Conservation (phyloP, 2,329 filamentous ascomycete species). For the Amesomyces nigricolor region DNA sequence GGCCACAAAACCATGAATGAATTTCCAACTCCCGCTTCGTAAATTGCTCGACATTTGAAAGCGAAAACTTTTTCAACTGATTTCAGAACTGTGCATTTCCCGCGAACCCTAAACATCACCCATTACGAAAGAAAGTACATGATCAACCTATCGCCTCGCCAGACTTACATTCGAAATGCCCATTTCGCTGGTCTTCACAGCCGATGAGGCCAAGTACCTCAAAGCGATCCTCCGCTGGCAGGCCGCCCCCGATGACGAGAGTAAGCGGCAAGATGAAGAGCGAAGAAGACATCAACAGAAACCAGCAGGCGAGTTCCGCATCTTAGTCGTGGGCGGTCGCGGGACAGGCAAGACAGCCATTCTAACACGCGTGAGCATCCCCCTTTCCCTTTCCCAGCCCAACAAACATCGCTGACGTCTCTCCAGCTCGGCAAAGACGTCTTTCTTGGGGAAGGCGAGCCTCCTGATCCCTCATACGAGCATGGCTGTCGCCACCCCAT, state of each 20-base stretch:
- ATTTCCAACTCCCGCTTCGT: not conserved
- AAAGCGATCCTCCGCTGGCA: slow-evolving; percentile 37
- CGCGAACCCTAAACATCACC: not conserved
- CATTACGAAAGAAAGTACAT: not conserved
- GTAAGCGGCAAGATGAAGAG: slow-evolving; percentile 12
- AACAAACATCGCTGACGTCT: not conserved
- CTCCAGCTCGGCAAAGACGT: slow-evolving; percentile 31
- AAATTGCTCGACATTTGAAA: not conserved
- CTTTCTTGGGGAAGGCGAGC: slow-evolving; percentile 26
- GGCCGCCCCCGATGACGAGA: slow-evolving; percentile 27
- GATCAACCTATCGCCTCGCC: not conserved
- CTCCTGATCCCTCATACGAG: slow-evolving; percentile 27
- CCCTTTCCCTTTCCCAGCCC: not conserved
- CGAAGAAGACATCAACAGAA: slow-evolving; percentile 14
- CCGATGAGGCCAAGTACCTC: slow-evolving; percentile 38
- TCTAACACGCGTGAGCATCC: slow-evolving; percentile 32
- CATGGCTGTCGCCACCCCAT: slow-evolving; percentile 33
- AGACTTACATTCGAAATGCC: slow-evolving; percentile 14
- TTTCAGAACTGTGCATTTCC: not conserved
- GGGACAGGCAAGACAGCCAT: slow-evolving; percentile 40
- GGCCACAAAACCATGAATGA: no score
- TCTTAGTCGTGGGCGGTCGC: slow-evolving; percentile 36
- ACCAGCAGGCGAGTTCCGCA: slow-evolving; percentile 34
- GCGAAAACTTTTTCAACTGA: not conserved
- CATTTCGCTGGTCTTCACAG: slow-evolving; percentile 34